Evolutionary conservation across 2,329 filamentous ascomycete species (phyloP).

Genomic region (Fusarium liriodendri): DNA sequence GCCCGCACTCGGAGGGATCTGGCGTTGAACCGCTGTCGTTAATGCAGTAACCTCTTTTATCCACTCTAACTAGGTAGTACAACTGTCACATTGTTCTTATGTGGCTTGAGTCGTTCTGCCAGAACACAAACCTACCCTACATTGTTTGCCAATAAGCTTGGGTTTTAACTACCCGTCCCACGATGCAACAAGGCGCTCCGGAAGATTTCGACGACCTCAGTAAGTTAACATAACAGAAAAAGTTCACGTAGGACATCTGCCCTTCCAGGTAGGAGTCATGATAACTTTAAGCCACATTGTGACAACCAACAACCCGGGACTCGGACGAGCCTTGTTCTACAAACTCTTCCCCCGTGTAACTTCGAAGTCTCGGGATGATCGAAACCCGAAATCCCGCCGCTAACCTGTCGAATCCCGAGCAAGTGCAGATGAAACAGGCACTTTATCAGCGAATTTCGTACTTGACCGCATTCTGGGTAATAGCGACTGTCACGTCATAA

Average conservation of each 20-base stretch:
- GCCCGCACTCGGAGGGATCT: background rate
- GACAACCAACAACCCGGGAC: background rate
- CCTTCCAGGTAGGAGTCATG: no score
- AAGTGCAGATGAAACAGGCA: background rate
- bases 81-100: background rate
- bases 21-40: accelerated
- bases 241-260: no score
- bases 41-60: background rate
- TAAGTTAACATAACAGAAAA: no score
- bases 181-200: no score
- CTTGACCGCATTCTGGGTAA: background rate
- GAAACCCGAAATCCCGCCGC: background rate
- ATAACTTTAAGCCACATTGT: background rate
- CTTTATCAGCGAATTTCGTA: background rate
- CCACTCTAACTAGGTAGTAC: no score
- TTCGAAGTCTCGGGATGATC: background rate
- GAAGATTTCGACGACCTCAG: no score
- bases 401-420: background rate
- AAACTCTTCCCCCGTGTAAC: background rate
- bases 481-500: background rate
- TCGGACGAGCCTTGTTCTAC: background rate
- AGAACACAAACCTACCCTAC: background rate
- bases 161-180: background rate
- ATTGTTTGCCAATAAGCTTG: background rate
- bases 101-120: background rate